These are phyloP conservation scores for Suhomyces kunorum DNA, from an alignment of 1,139 yeast species.

Conservation along the genomic window DNA sequence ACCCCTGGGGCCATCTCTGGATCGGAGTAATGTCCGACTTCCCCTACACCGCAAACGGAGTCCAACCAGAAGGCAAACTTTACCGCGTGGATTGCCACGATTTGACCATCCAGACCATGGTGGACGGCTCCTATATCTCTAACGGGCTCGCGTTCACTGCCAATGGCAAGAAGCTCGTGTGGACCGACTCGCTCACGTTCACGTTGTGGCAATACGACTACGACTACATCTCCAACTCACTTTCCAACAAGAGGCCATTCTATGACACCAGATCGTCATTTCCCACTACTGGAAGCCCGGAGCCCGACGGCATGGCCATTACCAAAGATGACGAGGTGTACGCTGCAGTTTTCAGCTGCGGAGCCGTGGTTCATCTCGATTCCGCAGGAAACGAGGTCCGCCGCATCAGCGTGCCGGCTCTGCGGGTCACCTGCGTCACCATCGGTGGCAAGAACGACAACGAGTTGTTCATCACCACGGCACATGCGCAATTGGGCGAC, in stretches of 20 bases:
- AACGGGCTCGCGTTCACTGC: constrained; percentile 79
- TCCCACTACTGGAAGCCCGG: constrained; percentile 41
- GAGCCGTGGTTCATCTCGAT: constrained; percentile 55
- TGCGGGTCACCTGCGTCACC: constrained; percentile 66
- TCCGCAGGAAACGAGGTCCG: constrained; percentile 53
- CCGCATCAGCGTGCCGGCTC: constrained; percentile 59
- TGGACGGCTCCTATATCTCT: constrained; percentile 49
- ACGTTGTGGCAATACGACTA: constrained; percentile 65
- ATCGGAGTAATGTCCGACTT: constrained; percentile 75
- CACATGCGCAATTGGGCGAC: constrained; percentile 49
- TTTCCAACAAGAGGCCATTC: constrained; percentile 46
- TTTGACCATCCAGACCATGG: constrained; percentile 34
- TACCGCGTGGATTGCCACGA: constrained; percentile 43
- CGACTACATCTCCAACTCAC: constrained; percentile 45
- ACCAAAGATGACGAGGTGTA: constrained; percentile 64
- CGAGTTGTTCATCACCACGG: constrained; percentile 70
- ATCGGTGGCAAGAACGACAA: constrained; percentile 64
- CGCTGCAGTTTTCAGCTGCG: constrained; percentile 67
- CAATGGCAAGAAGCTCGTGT: constrained; percentile 53
- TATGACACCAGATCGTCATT: constrained; percentile 41
- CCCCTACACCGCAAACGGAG: constrained; percentile 28
- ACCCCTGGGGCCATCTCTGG: constrained; percentile 69
- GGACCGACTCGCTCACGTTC: constrained; percentile 69
- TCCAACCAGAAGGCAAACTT: constrained; percentile 43
- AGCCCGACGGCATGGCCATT: constrained; percentile 81